These are phyloP conservation scores for Nannochloris sp. DNA, from an alignment of 139 green algal species.

Conservation along the genomic window DNA sequence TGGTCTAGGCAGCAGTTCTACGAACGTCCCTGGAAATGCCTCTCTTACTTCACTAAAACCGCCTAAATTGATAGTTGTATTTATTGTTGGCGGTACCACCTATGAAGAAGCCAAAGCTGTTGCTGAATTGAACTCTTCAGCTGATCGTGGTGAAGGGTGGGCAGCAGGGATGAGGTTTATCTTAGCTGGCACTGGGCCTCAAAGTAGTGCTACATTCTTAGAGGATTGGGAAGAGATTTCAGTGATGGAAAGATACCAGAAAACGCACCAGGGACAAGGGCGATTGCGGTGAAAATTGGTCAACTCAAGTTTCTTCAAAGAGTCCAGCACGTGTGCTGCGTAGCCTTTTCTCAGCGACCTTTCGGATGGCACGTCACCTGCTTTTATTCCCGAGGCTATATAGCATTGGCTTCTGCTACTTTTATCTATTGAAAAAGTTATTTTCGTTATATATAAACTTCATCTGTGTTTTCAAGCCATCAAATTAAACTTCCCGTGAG, in stretches of 20 bases:
- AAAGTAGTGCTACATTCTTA: slow-evolving; percentile 67
- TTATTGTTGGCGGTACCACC: slow-evolving; percentile 92
- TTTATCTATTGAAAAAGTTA: too few relatives aligned
- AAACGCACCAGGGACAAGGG: too few relatives aligned
- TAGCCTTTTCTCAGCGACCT: too few relatives aligned
- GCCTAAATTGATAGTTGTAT: slow-evolving; percentile 77
- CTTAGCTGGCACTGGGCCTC: slow-evolving; percentile 76
- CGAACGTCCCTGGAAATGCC: neutral
- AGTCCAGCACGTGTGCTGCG: too few relatives aligned
- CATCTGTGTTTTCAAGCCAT: too few relatives aligned
- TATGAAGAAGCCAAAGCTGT: slow-evolving; percentile 86
- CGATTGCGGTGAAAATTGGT: too few relatives aligned
- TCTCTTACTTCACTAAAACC: slow-evolving; percentile 10
- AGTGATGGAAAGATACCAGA: slow-evolving; percentile 14
- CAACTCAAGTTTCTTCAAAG: too few relatives aligned
- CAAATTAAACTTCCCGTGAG: too few relatives aligned
- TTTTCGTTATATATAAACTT: too few relatives aligned
- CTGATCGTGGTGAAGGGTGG: slow-evolving; percentile 32
- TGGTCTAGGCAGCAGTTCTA: neutral
- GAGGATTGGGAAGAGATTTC: slow-evolving; percentile 32
- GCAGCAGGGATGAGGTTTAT: slow-evolving; percentile 51
- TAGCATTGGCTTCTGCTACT: too few relatives aligned
- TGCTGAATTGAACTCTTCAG: slow-evolving; percentile 66
- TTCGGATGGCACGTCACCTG: too few relatives aligned
- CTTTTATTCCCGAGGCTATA: too few relatives aligned